phyloP scores from a whole-genome alignment of 2,329 filamentous ascomycete genomes.

The Hymenoscyphus occultus region DNA sequence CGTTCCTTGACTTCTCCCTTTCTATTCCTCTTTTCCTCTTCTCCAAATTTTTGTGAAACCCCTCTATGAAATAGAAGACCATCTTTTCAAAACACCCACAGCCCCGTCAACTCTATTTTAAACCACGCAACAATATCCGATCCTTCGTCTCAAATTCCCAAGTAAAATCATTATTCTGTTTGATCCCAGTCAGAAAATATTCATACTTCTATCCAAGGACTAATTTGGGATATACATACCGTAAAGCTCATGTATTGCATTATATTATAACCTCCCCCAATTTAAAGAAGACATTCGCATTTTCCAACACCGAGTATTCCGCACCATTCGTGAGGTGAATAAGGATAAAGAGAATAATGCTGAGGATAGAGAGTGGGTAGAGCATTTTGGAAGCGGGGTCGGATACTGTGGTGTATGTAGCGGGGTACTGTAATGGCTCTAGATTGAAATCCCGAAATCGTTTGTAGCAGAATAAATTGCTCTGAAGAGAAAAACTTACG shows the following conservation, averaged over 20 bases:
- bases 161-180: no score
- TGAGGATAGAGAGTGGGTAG: slow-evolving; percentile 27
- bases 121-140: no score
- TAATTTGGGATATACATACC: background rate
- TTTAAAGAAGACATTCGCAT: background rate
- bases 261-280: background rate
- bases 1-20: no score
- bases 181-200: no score
- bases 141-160: no score
- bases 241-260: background rate
- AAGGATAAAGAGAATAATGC: slow-evolving; percentile 13
- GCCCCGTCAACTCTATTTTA: no score
- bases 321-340: background rate
- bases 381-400: slow-evolving; percentile 21
- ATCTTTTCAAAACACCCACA: no score
- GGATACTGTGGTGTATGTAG: background rate
- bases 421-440: background rate
- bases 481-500: background rate
- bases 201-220: background rate
- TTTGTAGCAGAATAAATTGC: background rate
- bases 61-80: no score
- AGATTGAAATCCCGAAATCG: background rate
- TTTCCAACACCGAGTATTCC: background rate
- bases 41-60: no score
- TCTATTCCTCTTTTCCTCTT: no score